phyloP scores from a whole-genome alignment of 495 filamentous ascomycete species.

The Penicillium coffeae region DNA sequence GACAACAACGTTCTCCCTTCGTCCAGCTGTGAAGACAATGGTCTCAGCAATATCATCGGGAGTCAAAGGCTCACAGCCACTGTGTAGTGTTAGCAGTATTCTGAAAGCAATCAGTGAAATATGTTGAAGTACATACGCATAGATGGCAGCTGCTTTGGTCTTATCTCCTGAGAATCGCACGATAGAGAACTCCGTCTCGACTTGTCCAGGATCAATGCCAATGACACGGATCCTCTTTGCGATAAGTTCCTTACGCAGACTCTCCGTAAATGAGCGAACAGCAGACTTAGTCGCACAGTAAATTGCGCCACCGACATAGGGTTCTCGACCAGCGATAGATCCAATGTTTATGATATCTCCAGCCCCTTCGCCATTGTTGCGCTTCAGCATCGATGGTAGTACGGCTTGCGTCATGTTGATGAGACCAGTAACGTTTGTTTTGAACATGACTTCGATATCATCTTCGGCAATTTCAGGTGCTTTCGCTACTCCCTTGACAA shows the following conservation, averaged over 20 bases:
- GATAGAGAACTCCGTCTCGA: constrained; percentile 97
- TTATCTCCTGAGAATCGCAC: constrained; percentile 93
- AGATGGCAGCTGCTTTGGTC: constrained; percentile 90
- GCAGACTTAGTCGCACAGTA: constrained; percentile 98
- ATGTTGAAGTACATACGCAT: constrained; percentile 58
- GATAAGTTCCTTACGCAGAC: constrained; percentile 84
- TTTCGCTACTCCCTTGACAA: constrained; percentile 83
- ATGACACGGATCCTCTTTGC: constrained; percentile 82
- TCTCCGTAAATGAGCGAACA: constrained; percentile 83
- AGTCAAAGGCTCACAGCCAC: constrained; percentile 84
- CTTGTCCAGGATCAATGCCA: constrained; percentile 92
- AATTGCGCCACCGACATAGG: constrained; percentile 86
- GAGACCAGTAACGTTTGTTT: constrained; percentile 88
- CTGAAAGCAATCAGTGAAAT: background rate
- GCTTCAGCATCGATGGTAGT: constrained; percentile 77
- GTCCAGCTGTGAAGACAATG: constrained; percentile 82
- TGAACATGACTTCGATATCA: constrained; percentile 85
- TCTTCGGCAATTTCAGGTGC: constrained; percentile 77
- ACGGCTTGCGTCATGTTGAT: constrained; percentile 97
- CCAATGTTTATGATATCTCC: constrained; percentile 98
- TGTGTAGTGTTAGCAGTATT: constrained; percentile 27
- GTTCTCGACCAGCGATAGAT: constrained; percentile 87
- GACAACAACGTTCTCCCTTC: constrained; percentile 91
- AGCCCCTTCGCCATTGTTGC: constrained; percentile 68
- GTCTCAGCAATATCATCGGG: constrained; percentile 95